Percentiles rank a stretch among this genome's conserved stretches.
These are phyloP conservation scores for Axilococcus clingmanii DNA, from an alignment of 139 green algal species.

Conservation along the genomic window DNA sequence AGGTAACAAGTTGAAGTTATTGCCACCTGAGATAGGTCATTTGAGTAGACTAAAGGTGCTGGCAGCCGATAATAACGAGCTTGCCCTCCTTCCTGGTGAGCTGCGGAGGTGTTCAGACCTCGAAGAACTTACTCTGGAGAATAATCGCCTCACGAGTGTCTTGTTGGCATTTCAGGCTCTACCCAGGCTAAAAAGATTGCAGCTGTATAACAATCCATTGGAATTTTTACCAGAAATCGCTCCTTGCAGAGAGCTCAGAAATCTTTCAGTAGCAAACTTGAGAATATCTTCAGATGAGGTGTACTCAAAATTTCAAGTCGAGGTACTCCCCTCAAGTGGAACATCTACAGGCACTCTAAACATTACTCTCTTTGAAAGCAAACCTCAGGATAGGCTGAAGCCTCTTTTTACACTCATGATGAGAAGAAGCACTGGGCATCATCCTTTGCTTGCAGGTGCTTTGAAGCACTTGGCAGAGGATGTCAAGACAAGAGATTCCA, in stretches of 20 bases:
- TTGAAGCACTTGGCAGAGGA: conserved; percentile 76
- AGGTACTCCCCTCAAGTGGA: no score
- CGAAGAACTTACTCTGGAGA: conserved; percentile 72
- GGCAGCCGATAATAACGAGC: conserved; percentile 66
- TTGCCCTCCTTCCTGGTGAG: conserved; percentile 67
- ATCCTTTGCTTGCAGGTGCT: conserved; percentile 33
- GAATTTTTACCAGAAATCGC: conserved; percentile 90
- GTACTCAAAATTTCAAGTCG: conserved; percentile 38
- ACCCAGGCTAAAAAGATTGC: conserved; percentile 21
- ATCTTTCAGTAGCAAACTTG: conserved; percentile 69
- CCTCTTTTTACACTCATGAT: conserved; percentile 81
- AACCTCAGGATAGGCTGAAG: conserved; percentile 47
- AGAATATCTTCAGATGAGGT: conserved; percentile 29
- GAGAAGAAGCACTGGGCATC: conserved; percentile 43
- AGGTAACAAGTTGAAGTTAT: conserved; percentile 52
- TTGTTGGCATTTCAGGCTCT: conserved; percentile 56
- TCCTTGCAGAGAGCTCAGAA: conserved; percentile 52
- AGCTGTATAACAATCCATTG: conserved; percentile 83
- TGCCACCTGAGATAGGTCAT: conserved; percentile 54
- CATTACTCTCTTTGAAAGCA: conserved; percentile 17
- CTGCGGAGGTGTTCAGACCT: conserved; percentile 54
- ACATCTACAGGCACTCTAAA: no score
- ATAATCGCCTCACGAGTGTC: conserved; percentile 67
- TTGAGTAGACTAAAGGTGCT: conserved; percentile 55
- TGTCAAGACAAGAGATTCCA: conserved; percentile 57